Evolutionary conservation across 495 filamentous ascomycete genomes (phyloP).

Genomic region (Aspergillus nidulans): DNA sequence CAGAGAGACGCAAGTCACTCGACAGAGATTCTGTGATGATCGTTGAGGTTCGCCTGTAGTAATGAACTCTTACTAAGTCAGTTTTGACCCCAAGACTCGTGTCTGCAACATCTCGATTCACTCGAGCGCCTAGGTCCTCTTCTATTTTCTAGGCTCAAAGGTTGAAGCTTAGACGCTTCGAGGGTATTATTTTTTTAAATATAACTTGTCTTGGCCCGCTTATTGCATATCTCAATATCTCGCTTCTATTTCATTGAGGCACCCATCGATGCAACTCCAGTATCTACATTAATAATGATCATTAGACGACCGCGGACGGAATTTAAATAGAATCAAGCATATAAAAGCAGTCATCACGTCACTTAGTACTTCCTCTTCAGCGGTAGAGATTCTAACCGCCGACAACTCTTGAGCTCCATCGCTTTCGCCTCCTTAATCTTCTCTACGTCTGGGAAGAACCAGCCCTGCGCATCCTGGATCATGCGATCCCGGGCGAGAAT

Average conservation of each 20-base stretch:
- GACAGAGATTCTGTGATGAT: conserved; percentile 30
- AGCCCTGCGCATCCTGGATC: conserved; percentile 78
- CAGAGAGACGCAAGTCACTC: conserved; percentile 9
- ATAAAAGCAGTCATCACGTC: conserved; percentile 5
- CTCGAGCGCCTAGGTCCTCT: too few species aligned
- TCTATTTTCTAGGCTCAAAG: too few species aligned
- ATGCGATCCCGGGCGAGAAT: conserved; percentile 55
- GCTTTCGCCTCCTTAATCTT: conserved; percentile 65
- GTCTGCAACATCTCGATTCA: too few species aligned
- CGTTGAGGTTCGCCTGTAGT: conserved; percentile 28
- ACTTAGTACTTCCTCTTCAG: conserved; percentile 34
- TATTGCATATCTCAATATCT: not conserved
- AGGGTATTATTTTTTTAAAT: too few species aligned
- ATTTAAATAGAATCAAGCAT: conserved; percentile 3
- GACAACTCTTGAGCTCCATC: conserved; percentile 58
- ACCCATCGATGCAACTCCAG: conserved; percentile 17
- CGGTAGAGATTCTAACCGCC: conserved; percentile 44
- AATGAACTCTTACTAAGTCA: conserved; percentile 17
- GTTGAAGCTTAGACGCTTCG: too few species aligned
- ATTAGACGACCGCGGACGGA: not conserved
- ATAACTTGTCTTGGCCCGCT: too few species aligned
- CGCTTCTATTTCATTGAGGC: too few species aligned
- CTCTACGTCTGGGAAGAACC: conserved; percentile 75
- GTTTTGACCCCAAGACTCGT: too few species aligned
- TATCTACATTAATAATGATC: not conserved